Conservation (phyloP, 495 filamentous ascomycete genomes). For the Terfezia claveryi region DNA sequence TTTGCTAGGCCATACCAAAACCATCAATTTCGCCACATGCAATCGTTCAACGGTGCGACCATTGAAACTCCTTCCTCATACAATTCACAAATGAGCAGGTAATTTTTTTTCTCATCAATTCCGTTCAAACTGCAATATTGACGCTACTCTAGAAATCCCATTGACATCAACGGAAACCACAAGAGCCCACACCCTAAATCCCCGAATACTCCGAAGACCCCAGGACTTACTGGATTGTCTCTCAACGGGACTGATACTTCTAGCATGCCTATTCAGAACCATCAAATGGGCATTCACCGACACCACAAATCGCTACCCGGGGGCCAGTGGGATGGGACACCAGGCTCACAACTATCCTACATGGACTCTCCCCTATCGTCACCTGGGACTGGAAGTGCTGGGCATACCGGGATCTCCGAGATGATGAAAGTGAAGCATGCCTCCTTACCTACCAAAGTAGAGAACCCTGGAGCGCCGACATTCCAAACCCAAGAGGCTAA, state of each 20-base stretch:
- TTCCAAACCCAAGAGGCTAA: slow-evolving; percentile 72
- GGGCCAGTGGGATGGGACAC: slow-evolving; percentile 46
- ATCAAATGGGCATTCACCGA: slow-evolving; percentile 28
- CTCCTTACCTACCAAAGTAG: slow-evolving; percentile 47
- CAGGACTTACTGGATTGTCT: slow-evolving; percentile 34
- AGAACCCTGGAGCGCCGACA: slow-evolving; percentile 28
- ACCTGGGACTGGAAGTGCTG: slow-evolving; percentile 27
- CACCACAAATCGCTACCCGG: slow-evolving; percentile 43
- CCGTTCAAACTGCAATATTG: neutral
- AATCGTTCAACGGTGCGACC: slow-evolving; percentile 12
- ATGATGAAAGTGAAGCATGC: slow-evolving; percentile 48
- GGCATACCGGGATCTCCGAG: slow-evolving; percentile 44
- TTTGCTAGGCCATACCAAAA: slow-evolving; percentile 27
- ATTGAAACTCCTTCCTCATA: slow-evolving; percentile 18
- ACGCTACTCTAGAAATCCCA: neutral
- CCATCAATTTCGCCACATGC: slow-evolving; percentile 33
- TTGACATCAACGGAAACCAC: slow-evolving; percentile 14
- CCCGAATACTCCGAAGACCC: slow-evolving; percentile 21
- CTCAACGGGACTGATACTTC: slow-evolving; percentile 42
- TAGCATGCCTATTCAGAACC: slow-evolving; percentile 38
- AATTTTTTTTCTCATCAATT: neutral
- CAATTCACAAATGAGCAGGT: slow-evolving; percentile 6
- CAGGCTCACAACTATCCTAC: slow-evolving; percentile 42
- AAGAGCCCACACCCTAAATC: slow-evolving; percentile 17
- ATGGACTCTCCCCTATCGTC: slow-evolving; percentile 47